Evolutionary conservation across 1,139 yeast species (phyloP), one percentile per base, ranked within the genome.

Genomic region (Dujonia santamariae): DNA sequence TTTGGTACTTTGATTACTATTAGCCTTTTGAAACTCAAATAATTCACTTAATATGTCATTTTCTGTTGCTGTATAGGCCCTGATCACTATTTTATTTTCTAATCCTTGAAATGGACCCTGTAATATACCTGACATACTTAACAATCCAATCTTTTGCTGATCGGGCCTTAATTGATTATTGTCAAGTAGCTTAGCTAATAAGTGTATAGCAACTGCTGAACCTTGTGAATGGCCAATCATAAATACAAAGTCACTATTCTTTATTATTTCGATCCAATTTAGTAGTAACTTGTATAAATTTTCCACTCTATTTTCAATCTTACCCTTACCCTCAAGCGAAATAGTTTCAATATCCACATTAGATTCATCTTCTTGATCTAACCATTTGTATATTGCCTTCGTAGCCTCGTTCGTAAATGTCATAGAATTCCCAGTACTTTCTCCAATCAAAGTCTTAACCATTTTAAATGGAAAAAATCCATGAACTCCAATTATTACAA

Each of bases 291-390:
- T 45, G 12, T 61, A 37, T 26, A 65, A 52, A 25, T 56, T 53
- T 18, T 58, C 56, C 2, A 63, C 71, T 33, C 79, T 44, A 20
- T 70, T 71, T 22, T 56, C 53, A 2, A 72, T 59, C 29, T 58
- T 61, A 2, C 81, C 81, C 37, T 69, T 67, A 1, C 81, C 80
- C 42, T 76, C 81, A 13, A 76, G 50, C 3, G 77, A 67, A 13
- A 76, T 68, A 0, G 74, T 61, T 26, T 67, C 67, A n/a, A 75
- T 63, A 13, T 55, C 57, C 34, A 44, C 46, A 19, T 53, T 48
- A 30, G 44, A 48, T 15, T 49, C 37, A 16, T 55, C 47, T 24
- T 59, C 52, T 7, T 53, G 48, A 7, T 47, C 41, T 1, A 67
- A 51, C 80, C 80, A 75, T 12, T 54, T 36, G 15, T 51, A 45